These are phyloP conservation scores for Ogataea saltuana DNA, from an alignment of 805 yeast species.

Conservation along the genomic window DNA sequence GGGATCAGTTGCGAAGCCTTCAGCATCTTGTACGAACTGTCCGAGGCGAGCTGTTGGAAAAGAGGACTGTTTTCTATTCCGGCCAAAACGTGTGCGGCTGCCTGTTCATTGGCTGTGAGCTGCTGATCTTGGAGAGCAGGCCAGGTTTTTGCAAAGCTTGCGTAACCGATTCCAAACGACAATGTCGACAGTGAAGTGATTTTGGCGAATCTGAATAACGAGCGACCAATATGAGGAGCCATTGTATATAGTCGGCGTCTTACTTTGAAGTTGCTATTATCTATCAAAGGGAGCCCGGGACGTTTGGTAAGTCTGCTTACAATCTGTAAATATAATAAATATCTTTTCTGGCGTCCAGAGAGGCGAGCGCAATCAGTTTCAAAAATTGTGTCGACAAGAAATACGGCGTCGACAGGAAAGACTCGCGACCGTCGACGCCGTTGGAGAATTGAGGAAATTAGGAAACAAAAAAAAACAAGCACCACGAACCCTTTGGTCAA, in stretches of 20 bases:
- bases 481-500: constrained; percentile 4
- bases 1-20: constrained; percentile 53
- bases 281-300: too few species aligned
- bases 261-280: background rate
- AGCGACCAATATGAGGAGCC: constrained; percentile 4
- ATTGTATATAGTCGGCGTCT: background rate
- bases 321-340: too few species aligned
- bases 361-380: too few species aligned
- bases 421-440: constrained; percentile 5
- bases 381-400: constrained; percentile 1
- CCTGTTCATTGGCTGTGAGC: constrained; percentile 21
- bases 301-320: too few species aligned
- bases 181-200: constrained; percentile 16
- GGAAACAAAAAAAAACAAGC: constrained; percentile 11
- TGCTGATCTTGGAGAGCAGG: constrained; percentile 22
- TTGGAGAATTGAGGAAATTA: constrained; percentile 1
- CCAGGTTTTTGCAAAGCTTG: constrained; percentile 35
- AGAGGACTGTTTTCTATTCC: constrained; percentile 29
- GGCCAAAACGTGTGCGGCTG: constrained; percentile 29
- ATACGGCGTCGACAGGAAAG: too few species aligned
- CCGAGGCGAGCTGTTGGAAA: constrained; percentile 28
- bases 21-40: constrained; percentile 29
- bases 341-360: too few species aligned
- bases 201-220: constrained; percentile 10
- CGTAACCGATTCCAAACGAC: constrained; percentile 33